Percentiles rank a stretch among this genome's conserved stretches.
Conservation (phyloP, 1,284 basidiomycete genomes). For the Ustilago tritici region DNA sequence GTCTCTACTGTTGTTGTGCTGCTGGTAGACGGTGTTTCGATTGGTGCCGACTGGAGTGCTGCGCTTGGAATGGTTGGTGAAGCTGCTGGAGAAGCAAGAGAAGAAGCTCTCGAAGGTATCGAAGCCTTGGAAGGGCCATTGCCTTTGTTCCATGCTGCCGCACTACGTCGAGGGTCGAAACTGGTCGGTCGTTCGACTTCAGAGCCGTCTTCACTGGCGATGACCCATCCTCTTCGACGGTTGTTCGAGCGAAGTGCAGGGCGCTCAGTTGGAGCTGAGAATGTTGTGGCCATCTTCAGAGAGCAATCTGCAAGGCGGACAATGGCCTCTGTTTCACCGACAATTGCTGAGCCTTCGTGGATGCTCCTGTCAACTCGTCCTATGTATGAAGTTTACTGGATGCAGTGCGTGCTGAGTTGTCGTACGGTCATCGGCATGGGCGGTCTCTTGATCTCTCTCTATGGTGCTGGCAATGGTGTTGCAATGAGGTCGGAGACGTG, state of each 20-base stretch:
- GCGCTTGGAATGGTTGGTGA: slow-evolving; percentile 3
- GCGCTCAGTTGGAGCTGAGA: slow-evolving; percentile 8
- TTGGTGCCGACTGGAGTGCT: background rate
- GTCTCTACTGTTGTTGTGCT: background rate
- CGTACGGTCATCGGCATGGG: background rate
- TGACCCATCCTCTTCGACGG: slow-evolving; percentile 46
- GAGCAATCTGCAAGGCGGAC: background rate
- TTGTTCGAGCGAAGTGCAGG: slow-evolving; percentile 26
- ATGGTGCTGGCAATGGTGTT: background rate
- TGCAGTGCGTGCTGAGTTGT: background rate
- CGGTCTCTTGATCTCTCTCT: background rate
- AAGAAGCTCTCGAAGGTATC: slow-evolving; percentile 46
- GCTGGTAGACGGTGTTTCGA: background rate
- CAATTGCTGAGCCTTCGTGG: background rate
- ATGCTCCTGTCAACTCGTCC: background rate
- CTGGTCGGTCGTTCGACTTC: slow-evolving; percentile 20
- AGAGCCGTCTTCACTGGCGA: slow-evolving; percentile 42
- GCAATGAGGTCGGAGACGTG: background rate
- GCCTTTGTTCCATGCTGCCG: slow-evolving; percentile 50
- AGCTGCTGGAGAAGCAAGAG: slow-evolving; percentile 24
- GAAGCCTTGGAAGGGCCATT: slow-evolving; percentile 45
- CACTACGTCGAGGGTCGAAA: slow-evolving; percentile 41
- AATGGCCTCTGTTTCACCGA: background rate
- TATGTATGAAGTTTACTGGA: background rate
- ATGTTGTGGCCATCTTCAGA: slow-evolving; percentile 3